These are phyloP conservation scores for Phoma herbarum DNA, from an alignment of 2,329 filamentous ascomycete genomes.

Conservation along the genomic window DNA sequence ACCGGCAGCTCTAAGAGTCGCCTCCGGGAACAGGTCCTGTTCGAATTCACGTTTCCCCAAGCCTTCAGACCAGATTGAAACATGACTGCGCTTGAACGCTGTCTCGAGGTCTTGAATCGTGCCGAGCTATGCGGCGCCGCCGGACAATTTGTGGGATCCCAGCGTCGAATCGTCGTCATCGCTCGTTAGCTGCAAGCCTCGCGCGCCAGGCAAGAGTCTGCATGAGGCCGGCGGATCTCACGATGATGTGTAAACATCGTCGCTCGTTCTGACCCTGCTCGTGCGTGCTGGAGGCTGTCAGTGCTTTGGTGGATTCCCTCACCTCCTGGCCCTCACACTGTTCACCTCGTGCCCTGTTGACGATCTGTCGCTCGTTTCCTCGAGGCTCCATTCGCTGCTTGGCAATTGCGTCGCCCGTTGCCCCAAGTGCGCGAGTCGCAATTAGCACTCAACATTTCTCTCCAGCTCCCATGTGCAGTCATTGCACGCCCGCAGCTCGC, in stretches of 20 bases:
- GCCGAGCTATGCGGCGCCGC: conserved; percentile 16
- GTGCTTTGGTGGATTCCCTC: conserved; percentile 15
- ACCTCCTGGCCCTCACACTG: conserved; percentile 15
- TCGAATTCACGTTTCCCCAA: conserved; percentile 1
- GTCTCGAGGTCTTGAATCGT: conserved; percentile 9
- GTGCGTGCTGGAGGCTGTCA: conserved; percentile 11
- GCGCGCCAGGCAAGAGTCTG: conserved; percentile 21
- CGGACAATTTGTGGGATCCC: conserved; percentile 9
- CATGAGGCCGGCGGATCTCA: conserved; percentile 15
- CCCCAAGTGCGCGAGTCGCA: conserved; percentile 21
- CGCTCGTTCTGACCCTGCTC: conserved; percentile 4
- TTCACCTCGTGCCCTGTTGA: conserved; percentile 16
- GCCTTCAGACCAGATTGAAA: conserved; percentile 3
- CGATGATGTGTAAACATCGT: conserved; percentile 8
- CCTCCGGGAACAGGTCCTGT: background rate
- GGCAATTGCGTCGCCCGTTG: conserved; percentile 19
- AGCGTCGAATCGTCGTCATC: conserved; percentile 18
- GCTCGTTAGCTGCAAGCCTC: conserved; percentile 14
- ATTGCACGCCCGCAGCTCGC: conserved; percentile 8
- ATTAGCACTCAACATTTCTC: conserved; percentile 23
- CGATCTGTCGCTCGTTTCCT: conserved; percentile 23
- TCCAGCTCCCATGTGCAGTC: conserved; percentile 8
- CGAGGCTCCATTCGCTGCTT: conserved; percentile 22
- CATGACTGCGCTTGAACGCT: conserved; percentile 1
- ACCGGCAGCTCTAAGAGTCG: conserved; percentile 1